Percentiles rank a stretch among this genome's conserved stretches.
Evolutionary conservation across 768 basidiomycete species (phyloP).

Genomic region (Boletus huronensis): DNA sequence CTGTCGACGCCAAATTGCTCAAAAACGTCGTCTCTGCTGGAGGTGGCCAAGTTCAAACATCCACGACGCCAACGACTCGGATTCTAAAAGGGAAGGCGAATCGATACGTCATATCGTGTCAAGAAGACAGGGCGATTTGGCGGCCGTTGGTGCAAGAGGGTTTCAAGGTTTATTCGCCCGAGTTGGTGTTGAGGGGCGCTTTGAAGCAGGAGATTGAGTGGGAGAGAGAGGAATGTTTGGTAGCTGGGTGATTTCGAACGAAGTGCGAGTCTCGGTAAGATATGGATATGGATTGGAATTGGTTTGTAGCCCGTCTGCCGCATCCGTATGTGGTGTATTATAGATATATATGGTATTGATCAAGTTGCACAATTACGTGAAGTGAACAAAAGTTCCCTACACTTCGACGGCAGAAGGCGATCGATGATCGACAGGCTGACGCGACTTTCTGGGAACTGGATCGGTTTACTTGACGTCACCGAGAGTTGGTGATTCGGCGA

Average conservation of each 20-base stretch:
- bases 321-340: too few species aligned
- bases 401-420: too few species aligned
- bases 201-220: conserved; percentile 67
- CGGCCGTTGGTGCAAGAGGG: conserved; percentile 50
- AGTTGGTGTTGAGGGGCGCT: conserved; percentile 61
- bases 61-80: conserved; percentile 49
- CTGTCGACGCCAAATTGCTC: conserved; percentile 55
- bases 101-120: conserved; percentile 64
- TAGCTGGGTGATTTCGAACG: conserved; percentile 8
- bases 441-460: too few species aligned
- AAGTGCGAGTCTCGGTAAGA: background rate
- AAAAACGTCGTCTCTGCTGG: conserved; percentile 65
- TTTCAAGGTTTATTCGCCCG: conserved; percentile 61
- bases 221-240: conserved; percentile 40
- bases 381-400: too few species aligned
- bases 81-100: conserved; percentile 46
- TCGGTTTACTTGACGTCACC: too few species aligned
- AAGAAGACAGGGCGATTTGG: conserved; percentile 66
- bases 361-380: too few species aligned
- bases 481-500: background rate
- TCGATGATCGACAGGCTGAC: too few species aligned
- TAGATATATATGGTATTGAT: too few species aligned
- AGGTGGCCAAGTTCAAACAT: conserved; percentile 66
- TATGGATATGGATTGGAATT: background rate
- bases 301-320: too few species aligned